Percentiles rank a stretch among this genome's conserved stretches.
Evolutionary conservation across 1,284 basidiomycete genomes (phyloP).

Genomic region (Melampsora larici-populina): DNA sequence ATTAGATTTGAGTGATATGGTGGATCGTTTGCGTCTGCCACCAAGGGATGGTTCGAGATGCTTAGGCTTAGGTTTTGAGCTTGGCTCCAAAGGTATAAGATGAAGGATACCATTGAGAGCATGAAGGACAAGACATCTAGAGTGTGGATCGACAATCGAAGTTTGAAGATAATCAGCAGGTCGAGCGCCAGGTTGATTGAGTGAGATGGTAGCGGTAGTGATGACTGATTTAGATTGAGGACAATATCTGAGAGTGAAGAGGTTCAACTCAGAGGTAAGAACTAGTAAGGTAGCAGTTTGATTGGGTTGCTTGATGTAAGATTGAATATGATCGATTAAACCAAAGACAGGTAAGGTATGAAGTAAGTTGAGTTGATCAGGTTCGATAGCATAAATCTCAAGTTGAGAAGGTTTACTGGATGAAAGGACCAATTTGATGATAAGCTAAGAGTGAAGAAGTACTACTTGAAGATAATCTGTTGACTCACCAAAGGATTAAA

Average conservation of each 20-base stretch:
- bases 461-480: background rate
- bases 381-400: slow-evolving; percentile 22
- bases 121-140: slow-evolving; percentile 34
- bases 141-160: slow-evolving; percentile 32
- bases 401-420: slow-evolving; percentile 19
- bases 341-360: slow-evolving; percentile 6
- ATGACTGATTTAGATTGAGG: slow-evolving; percentile 13
- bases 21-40: slow-evolving; percentile 12
- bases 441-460: background rate
- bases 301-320: slow-evolving; percentile 21
- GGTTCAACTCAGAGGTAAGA: slow-evolving; percentile 26
- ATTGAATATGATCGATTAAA: slow-evolving; percentile 36
- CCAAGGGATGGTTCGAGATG: background rate
- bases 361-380: slow-evolving; percentile 10
- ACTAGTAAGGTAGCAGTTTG: slow-evolving; percentile 26
- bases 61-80: background rate
- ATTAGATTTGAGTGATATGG: background rate
- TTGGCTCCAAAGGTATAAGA: slow-evolving; percentile 18
- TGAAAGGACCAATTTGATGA: background rate
- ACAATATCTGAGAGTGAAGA: slow-evolving; percentile 29
- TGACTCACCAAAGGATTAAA: slow-evolving; percentile 7
- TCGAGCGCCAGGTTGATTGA: slow-evolving; percentile 15
- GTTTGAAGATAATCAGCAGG: slow-evolving; percentile 37
- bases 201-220: slow-evolving; percentile 25
- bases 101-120: slow-evolving; percentile 35